phyloP scores from a whole-genome alignment of 805 yeast genomes.

The Isabelozyma heimii region DNA sequence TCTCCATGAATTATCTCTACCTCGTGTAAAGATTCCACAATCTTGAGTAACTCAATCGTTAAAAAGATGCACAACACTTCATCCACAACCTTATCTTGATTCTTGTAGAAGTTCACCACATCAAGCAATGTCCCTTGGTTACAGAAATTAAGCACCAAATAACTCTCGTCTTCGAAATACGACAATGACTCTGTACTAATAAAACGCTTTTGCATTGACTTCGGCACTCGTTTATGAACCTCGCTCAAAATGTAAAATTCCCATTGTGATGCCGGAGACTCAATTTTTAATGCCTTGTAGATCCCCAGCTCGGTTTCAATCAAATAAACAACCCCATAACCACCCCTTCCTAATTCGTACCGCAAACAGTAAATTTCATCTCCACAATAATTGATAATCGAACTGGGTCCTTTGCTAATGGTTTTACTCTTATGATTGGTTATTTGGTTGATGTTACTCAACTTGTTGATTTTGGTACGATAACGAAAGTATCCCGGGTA shows the following conservation, averaged over 20 bases:
- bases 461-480: constrained; percentile 20
- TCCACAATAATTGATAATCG: constrained; percentile 43
- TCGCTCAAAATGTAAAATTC: constrained; percentile 72
- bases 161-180: constrained; percentile 64
- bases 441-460: constrained; percentile 33
- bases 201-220: constrained; percentile 24
- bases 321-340: constrained; percentile 71
- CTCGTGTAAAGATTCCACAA: constrained; percentile 60
- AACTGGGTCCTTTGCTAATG: constrained; percentile 29
- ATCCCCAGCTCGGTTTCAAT: constrained; percentile 58
- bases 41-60: constrained; percentile 60
- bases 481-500: constrained; percentile 20
- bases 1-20: constrained; percentile 80
- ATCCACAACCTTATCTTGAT: constrained; percentile 36
- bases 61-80: constrained; percentile 64
- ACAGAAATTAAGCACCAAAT: constrained; percentile 59
- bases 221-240: constrained; percentile 40
- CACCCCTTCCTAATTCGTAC: constrained; percentile 73
- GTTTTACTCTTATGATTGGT: constrained; percentile 33
- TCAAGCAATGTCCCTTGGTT: constrained; percentile 75
- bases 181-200: constrained; percentile 53
- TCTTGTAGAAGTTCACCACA: constrained; percentile 51
- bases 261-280: constrained; percentile 71
- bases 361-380: constrained; percentile 47
- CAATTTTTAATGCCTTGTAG: constrained; percentile 68